Conservation (phyloP, 306 rosid species). For the Gillenia trifoliata region DNA sequence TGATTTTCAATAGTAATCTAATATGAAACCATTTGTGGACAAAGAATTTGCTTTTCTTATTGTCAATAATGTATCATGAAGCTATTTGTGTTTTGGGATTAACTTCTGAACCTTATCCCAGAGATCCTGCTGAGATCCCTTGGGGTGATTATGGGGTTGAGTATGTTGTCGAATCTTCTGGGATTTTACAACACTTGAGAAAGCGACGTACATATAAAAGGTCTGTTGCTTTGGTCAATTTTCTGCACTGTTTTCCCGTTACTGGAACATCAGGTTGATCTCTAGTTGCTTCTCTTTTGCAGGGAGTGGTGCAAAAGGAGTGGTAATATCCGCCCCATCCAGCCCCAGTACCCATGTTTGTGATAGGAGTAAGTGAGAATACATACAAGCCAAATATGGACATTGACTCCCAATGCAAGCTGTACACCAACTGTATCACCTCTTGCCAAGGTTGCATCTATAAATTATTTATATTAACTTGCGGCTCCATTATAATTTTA, state of each 20-base stretch:
- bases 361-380: slow-evolving; percentile 87
- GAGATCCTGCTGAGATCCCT: slow-evolving; percentile 91
- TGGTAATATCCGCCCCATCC: slow-evolving; percentile 97
- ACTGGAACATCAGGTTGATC: slow-evolving; percentile 2
- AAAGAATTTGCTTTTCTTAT: not conserved
- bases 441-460: slow-evolving; percentile 76
- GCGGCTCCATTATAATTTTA: not conserved
- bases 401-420: slow-evolving; percentile 93
- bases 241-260: slow-evolving; percentile 1
- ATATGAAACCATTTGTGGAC: no score
- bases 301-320: slow-evolving; percentile 98
- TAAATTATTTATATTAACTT: not conserved
- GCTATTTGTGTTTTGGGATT: not conserved
- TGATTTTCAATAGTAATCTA: not conserved
- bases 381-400: slow-evolving; percentile 76
- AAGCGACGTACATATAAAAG: slow-evolving; percentile 87
- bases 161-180: slow-evolving; percentile 88
- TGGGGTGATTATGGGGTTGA: slow-evolving; percentile 95
- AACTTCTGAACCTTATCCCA: slow-evolving; percentile 22
- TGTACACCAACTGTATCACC: slow-evolving; percentile 99
- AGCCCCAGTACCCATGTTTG: slow-evolving; percentile 98
- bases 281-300: slow-evolving; percentile 27
- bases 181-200: slow-evolving; percentile 78
- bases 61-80: no score
- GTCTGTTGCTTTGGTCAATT: slow-evolving; percentile 24